Evolutionary conservation across 495 filamentous ascomycete species (phyloP), one percentile per base, ranked within the genome.

Genomic region (Ramalina intermedia): DNA sequence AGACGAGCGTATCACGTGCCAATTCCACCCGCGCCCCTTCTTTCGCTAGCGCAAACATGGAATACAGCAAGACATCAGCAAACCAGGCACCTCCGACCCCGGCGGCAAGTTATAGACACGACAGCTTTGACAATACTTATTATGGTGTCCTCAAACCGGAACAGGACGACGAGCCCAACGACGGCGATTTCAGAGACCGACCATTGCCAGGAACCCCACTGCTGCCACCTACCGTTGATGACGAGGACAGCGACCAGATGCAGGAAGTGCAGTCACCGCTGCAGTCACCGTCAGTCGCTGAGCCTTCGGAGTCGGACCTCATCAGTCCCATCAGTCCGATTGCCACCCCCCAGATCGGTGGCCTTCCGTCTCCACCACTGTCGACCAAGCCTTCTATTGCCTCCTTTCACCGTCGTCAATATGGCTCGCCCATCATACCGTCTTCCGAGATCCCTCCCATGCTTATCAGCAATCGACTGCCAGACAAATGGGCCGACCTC

Each of bases 401-500:
- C 0, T 94, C 87, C 0, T 82, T 94, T 55, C 77, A 75, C 52
- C 66, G 65, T n/a, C 54, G 70, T 14, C 63, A 68, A 44, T 53
- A 67, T 48, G 48, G 73, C 39, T 66, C 63, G 41, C 69, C 70
- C 21, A 52, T 67, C 16, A 67, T 74, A 21, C 69, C 76, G 0
- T 62, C 71, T n/a, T 69, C 72, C 1, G 75, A 78, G 7, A 77
- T 87, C 11, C 72, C 73, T 4, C 64, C 65, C 0, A 65, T 72
- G 8, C 70, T 76, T 2, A 75, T 83, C 52, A 61, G 74, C 16
- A 66, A 76, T 6, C 77, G 84, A 43, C 73, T 75, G 9, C 70
- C 76, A 20, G 88, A 96, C 61, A 72, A 78, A 49, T 94, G 88
- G 88, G 79, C 86, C 6, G 74, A 78, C 55, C 79, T 78, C 49